phyloP scores from a whole-genome alignment of 148 eudicot species.

The Arctostaphylos glauca region DNA sequence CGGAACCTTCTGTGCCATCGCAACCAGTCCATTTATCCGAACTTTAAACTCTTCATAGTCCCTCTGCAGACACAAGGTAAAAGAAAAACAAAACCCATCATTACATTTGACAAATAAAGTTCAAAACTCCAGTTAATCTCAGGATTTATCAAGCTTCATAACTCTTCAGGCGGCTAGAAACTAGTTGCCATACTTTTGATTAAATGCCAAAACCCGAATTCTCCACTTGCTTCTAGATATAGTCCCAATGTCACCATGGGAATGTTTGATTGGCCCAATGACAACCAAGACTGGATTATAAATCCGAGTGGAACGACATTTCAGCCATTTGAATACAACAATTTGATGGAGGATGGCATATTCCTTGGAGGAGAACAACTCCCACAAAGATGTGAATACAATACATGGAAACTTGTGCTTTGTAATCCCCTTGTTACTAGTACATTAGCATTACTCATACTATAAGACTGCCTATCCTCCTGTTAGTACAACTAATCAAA shows the following conservation, averaged over 20 bases:
- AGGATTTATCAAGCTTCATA: constrained; percentile 3
- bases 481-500: too few relatives aligned
- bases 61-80: constrained; percentile 48
- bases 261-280: background rate
- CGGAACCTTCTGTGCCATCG: constrained; percentile 86
- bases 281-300: background rate
- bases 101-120: background rate
- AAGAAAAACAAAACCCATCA: background rate
- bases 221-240: background rate
- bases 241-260: background rate
- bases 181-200: background rate
- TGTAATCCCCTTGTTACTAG: too few relatives aligned
- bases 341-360: background rate
- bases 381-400: background rate
- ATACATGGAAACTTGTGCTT: background rate
- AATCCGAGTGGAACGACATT: background rate
- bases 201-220: background rate
- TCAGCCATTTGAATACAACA: background rate
- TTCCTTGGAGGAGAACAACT: too few relatives aligned
- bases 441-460: too few relatives aligned
- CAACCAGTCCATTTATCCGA: constrained; percentile 75
- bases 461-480: too few relatives aligned
- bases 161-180: background rate
- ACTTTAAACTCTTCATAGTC: constrained; percentile 91
- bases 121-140: background rate